Conservation (phyloP, 257 asterid species). For the Prunella vulgaris region DNA sequence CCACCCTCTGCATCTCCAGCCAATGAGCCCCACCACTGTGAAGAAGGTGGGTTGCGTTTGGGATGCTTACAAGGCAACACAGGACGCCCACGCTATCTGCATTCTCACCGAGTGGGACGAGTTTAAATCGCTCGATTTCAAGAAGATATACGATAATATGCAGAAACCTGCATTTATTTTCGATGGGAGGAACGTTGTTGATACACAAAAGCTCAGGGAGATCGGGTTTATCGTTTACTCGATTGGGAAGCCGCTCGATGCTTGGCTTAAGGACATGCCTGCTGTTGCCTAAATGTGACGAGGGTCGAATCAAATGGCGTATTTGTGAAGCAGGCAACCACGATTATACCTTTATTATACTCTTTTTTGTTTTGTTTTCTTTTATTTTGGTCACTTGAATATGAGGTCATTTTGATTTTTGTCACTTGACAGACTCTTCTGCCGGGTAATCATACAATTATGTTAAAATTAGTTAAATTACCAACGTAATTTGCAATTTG, state of each 20-base stretch:
- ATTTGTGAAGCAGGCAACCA: slow-evolving; percentile 26
- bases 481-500: too few relatives aligned
- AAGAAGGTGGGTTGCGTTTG: slow-evolving; percentile 61
- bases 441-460: too few relatives aligned
- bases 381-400: slow-evolving; percentile 24
- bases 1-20: slow-evolving; percentile 92
- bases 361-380: background rate
- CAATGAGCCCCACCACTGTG: slow-evolving; percentile 73
- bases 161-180: slow-evolving; percentile 84
- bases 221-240: slow-evolving; percentile 82
- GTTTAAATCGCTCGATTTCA: slow-evolving; percentile 73
- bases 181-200: slow-evolving; percentile 73
- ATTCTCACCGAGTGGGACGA: slow-evolving; percentile 94
- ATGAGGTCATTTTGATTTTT: too few relatives aligned
- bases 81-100: slow-evolving; percentile 78
- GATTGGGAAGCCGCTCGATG: slow-evolving; percentile 85
- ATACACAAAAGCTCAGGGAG: slow-evolving; percentile 62
- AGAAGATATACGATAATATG: slow-evolving; percentile 80
- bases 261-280: slow-evolving; percentile 94
- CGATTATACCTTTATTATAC: slow-evolving; percentile 23
- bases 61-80: slow-evolving; percentile 73
- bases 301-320: too few relatives aligned
- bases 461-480: too few relatives aligned
- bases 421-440: too few relatives aligned
- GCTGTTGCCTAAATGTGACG: slow-evolving; percentile 74